Evolutionary conservation across 208 protist species (phyloP), one percentile per base, ranked within the genome.

Genomic region (Leishmania arabica): DNA sequence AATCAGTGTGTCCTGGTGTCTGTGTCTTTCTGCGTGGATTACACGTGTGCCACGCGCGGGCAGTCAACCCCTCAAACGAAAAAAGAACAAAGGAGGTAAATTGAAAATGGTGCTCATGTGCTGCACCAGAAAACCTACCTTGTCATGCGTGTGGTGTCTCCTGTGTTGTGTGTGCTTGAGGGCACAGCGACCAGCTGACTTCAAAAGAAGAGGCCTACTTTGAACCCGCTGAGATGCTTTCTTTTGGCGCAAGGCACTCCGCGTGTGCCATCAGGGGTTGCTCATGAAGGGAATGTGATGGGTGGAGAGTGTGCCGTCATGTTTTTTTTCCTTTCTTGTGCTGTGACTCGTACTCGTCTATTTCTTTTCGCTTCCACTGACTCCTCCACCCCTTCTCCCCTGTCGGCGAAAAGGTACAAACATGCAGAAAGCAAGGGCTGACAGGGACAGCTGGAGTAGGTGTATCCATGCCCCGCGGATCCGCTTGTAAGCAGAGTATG

Each of bases 381-480:
- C 45, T 54, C 11, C 27, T 34, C 34, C 27, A 49, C 37, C 27
- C 19, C 40, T 53, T 47, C 42, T 51, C 21, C 42, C 68, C 45
- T 24, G 37, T 9, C 24, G 4, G 3, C 60, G 60, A 37, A 34
- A 7, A 72, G 49, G 27, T 3, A 49, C 1, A 72, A 72, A 34
- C n/a, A 51, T 37, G 49, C 49, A 75, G 45, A 24, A 15, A 54
- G 47, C 24, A 75, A 49, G 15, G 71, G 17, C 31, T 27, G 17
- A 8, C 47, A 21, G 53, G 9, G 73, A 19, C 42, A 72, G 68
- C 5, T 72, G 40, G 42, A 47, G 4, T 31, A 62, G 73, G n/a
- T 49, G 73, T 45, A n/a, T 47, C 34, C 19, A 84, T 84, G 75
- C 64, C 80, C 40, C 68, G 80, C 31, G 54, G 74, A 24, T 65